Percentiles rank a stretch among this genome's conserved stretches.
phyloP scores from a whole-genome alignment of 108 stramenopile species.

The Cylindrotheca closterium region DNA sequence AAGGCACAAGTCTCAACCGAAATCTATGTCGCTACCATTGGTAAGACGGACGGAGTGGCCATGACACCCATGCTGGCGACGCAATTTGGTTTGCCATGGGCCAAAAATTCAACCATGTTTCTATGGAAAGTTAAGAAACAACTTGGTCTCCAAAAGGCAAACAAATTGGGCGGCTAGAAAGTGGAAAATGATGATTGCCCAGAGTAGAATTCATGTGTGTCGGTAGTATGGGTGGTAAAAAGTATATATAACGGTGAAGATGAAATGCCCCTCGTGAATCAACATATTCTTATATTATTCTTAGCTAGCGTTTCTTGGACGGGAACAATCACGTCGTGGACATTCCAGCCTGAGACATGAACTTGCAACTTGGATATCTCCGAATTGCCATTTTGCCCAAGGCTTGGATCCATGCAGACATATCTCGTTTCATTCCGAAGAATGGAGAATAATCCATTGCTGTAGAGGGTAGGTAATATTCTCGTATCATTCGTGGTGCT shows the following conservation, averaged over 20 bases:
- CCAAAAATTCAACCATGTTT: constrained; percentile 30
- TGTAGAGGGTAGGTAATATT: neutral
- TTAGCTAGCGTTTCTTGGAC: too few relatives aligned
- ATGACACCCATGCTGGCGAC: constrained; percentile 4
- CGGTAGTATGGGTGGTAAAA: too few relatives aligned
- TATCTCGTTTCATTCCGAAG: neutral
- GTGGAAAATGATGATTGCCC: constrained; percentile 86
- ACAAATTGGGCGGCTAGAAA: constrained; percentile 83
- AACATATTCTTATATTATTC: too few relatives aligned
- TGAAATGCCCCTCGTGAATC: too few relatives aligned
- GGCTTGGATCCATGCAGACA: neutral
- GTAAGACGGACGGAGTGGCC: constrained; percentile 23
- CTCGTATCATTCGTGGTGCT: too few relatives aligned
- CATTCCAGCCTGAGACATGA: neutral
- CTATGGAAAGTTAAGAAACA: constrained; percentile 10
- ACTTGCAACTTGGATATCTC: too few relatives aligned
- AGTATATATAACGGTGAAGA: too few relatives aligned
- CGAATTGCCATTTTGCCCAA: too few relatives aligned
- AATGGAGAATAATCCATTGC: neutral
- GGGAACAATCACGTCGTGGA: neutral
- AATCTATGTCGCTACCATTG: constrained; percentile 22
- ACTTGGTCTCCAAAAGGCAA: constrained; percentile 9
- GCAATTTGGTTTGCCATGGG: constrained; percentile 17
- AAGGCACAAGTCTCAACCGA: constrained; percentile 5
- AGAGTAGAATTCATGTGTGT: constrained; percentile 59